Evolutionary conservation across 164 flowering plant genomes (phyloP), one percentile per base, ranked within the genome.

Genomic region (Chimonanthus salicifolius): DNA sequence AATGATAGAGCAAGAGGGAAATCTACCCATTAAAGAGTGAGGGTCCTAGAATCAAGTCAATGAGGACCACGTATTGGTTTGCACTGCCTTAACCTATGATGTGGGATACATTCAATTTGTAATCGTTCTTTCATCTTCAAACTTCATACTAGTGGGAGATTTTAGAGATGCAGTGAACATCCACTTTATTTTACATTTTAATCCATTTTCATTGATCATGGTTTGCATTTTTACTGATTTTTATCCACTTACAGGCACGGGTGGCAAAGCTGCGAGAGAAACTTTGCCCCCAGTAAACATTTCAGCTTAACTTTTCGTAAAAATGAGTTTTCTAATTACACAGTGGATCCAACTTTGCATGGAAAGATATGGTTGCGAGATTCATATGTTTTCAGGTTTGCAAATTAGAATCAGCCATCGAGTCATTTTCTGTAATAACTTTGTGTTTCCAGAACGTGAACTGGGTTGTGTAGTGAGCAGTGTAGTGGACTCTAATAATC

Each of bases 181-280:
- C 33, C 4, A 4, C 18, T 58, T 6, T 45, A 47, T 33, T 49
- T 63, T 45, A 18, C 49, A n/a, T 16, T 16, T 16, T 50, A 47
- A 18, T 47, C 47, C 47, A 49, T 48, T 48, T 21, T 48, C 4
- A 62, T 18, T 8, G 49, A 0, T 2, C 7, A 6, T 60, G 44
- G 10, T 10, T 18, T 15, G 16, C 8, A 9, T 15, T 47, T 2
- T 4, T 6, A 4, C 49, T 60, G 66, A 71, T 5, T 49, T 9
- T 6, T 45, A 71, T 50, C 44, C 16, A 64, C 43, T 8, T 74
- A 67, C 80, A 88, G 91, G 80, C 80, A 64, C 83, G 87, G 49
- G 49, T 86, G 69, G 76, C 83, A n/a, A 79, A 74, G 69, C 84
- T 88, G 77, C 82, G 85, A 62, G 87, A 81, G 78, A 85, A 83